Evolutionary conservation across 2,329 filamentous ascomycete species (phyloP), one percentile per base, ranked within the genome.

Genomic region (Cladorrhinum sp.): DNA sequence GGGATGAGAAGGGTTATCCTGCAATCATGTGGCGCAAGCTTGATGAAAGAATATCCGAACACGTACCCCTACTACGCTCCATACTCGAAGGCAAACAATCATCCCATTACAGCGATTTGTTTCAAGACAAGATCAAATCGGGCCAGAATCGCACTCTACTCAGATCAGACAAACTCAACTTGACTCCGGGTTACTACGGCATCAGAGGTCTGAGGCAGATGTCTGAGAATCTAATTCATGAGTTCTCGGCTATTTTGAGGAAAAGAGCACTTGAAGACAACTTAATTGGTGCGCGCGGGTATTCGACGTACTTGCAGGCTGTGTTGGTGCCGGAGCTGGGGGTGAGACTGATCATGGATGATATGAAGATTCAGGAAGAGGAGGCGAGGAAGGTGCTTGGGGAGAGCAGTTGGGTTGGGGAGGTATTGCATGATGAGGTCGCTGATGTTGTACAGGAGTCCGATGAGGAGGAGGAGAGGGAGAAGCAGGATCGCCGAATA

Each of bases 181-280:
- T 88, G 27, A 86, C 83, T 2, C 89, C 90, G 9, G 92, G 92
- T 0, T 96, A 96, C 74, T 96, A 96, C 74, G 92, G 92, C 1
- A 83, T 87, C 2, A 83, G 87, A 20, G 92, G 92, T 1, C 80
- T 89, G 55, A 84, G 84, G 53, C 75, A 83, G 55, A 91, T 96
- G 82, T 89, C 85, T 50, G 87, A 91, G 67, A 83, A 82, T 58
- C 82, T 92, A 38, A 85, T 90, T 61, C 69, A 75, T 2, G 78
- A 79, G 51, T 87, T 91, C 70, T 84, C 82, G 13, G 71, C 78
- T 8, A 73, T 83, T 62, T 74, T 93, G 27, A 85, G 88, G 60
- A 78, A 82, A 65, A 80, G 84, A 58, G 85, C 88, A 1, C 77
- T 86, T 16, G 78, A 81, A 56, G 90, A 93, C 70, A 76, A 79